Evolutionary conservation across 331 rosid species (phyloP), one percentile per base, ranked within the genome.

Genomic region (Acacia pycnantha): DNA sequence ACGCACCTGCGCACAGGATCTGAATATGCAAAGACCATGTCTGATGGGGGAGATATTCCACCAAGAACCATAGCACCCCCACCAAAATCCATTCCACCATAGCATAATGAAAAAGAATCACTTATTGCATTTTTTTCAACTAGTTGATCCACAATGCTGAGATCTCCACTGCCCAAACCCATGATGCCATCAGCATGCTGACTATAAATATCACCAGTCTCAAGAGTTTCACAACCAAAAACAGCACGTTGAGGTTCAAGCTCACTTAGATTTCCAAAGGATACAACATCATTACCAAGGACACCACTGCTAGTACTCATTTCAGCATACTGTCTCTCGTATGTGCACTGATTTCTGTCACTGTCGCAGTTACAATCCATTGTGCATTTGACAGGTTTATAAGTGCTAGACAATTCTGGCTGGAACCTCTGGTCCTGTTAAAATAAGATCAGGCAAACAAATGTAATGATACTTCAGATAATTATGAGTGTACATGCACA

Each of bases 1-100:
- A 78, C 94, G 73, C 88, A 96, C 99, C 99, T 96, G 86, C 99
- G 87, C 33, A 5, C 90, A 31, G 94, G 93, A 81, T 92, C 90
- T 8, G 99, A 96, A 74, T 84, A 61, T 47, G 92, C 77, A 82
- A 91, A 92, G 81, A 90, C 86, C 99, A 93, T 96, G 70, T 82
- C 97, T 35, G 86, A 75, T 27, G 98, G 97, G 65, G 95, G 80
- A 83, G 97, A 81, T 74, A 96, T 90, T 46, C 87, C 90, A 27
- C 99, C 99, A 83, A 96, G 97, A 88, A 96, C 92, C 98, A 96
- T 96, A 47, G 95, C 94, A 82, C 99, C 99, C 19, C 99, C 98
- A 37, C 99, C 99, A 91, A 94, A 82, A 84, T 84, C 92, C 98
- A 96, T 96, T 81, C 99, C 98, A 82, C 99, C 99, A 83, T 96